These are phyloP conservation scores for Tolypocladium tundrense DNA, from an alignment of 2,329 filamentous ascomycete genomes.

Conservation along the genomic window DNA sequence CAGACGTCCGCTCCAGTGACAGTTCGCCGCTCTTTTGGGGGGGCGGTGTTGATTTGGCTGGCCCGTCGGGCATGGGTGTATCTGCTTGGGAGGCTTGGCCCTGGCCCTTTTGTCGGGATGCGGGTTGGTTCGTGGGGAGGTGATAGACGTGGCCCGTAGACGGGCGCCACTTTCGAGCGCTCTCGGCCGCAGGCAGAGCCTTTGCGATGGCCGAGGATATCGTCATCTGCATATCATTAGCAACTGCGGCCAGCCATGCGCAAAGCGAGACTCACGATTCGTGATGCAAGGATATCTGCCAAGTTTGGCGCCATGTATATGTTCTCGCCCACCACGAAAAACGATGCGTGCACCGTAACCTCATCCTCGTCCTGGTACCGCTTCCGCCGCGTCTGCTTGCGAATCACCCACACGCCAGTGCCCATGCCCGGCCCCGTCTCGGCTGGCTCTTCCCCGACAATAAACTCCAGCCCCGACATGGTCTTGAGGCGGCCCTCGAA, in stretches of 20 bases:
- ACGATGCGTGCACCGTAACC: conserved; percentile 47
- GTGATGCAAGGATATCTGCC: conserved; percentile 46
- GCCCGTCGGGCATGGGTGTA: conserved; percentile 36
- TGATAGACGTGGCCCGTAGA: conserved; percentile 43
- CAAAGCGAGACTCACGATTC: conserved; percentile 36
- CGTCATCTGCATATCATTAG: conserved; percentile 28
- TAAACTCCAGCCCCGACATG: conserved; percentile 58
- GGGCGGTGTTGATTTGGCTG: conserved; percentile 15
- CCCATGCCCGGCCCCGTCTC: conserved; percentile 54
- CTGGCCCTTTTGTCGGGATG: conserved; percentile 17
- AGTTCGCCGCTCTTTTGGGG: conserved; percentile 26
- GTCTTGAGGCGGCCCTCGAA: conserved; percentile 53
- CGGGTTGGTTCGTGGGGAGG: conserved; percentile 19
- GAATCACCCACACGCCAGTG: conserved; percentile 59
- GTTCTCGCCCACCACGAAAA: conserved; percentile 56
- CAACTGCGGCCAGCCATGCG: background rate
- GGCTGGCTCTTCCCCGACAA: conserved; percentile 54
- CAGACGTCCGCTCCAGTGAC: conserved; percentile 37
- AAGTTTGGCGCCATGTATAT: conserved; percentile 57
- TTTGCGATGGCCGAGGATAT: conserved; percentile 46
- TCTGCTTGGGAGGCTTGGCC: conserved; percentile 27
- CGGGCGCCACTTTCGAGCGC: conserved; percentile 43
- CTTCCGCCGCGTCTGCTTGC: conserved; percentile 56
- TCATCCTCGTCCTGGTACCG: conserved; percentile 45
- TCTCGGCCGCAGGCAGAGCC: conserved; percentile 39